These are phyloP conservation scores for Colletotrichum sp. DNA, from an alignment of 2,329 filamentous ascomycete species.

Conservation along the genomic window DNA sequence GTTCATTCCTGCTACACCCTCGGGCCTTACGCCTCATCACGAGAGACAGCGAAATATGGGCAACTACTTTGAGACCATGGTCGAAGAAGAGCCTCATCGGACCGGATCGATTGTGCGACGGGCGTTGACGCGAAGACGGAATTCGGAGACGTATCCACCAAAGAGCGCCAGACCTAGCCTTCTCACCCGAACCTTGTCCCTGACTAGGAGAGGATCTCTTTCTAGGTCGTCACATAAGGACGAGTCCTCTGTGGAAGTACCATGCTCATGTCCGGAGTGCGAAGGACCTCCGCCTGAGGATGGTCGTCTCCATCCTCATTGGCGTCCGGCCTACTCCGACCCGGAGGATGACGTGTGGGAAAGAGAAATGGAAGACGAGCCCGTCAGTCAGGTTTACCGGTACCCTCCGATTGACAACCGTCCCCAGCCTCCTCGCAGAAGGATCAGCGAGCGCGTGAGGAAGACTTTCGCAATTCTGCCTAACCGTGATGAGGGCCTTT, in stretches of 20 bases:
- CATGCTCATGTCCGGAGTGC: conserved; percentile 47
- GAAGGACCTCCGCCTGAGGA: conserved; percentile 56
- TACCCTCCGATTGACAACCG: conserved; percentile 57
- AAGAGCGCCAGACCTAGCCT: conserved; percentile 45
- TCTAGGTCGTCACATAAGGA: conserved; percentile 24
- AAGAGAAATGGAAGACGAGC: conserved; percentile 35
- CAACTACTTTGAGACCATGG: conserved; percentile 55
- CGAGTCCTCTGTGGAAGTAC: conserved; percentile 30
- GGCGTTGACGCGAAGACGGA: conserved; percentile 54
- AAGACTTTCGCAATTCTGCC: conserved; percentile 67
- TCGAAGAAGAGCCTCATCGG: conserved; percentile 47
- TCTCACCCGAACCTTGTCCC: conserved; percentile 56
- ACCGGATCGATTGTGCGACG: conserved; percentile 58
- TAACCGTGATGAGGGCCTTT: conserved; percentile 42
- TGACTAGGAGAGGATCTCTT: conserved; percentile 43
- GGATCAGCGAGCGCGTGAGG: conserved; percentile 58
- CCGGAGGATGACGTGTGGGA: conserved; percentile 36
- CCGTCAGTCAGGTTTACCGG: conserved; percentile 44
- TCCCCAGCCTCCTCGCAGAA: conserved; percentile 47
- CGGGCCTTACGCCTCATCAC: conserved; percentile 58
- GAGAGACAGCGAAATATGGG: conserved; percentile 59
- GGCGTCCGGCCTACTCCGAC: conserved; percentile 59
- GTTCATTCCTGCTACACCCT: conserved; percentile 68
- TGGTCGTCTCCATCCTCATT: conserved; percentile 63
- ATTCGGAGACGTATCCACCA: conserved; percentile 47